Conservation (phyloP, 2,329 filamentous ascomycete genomes). For the Fusarium paranaense region DNA sequence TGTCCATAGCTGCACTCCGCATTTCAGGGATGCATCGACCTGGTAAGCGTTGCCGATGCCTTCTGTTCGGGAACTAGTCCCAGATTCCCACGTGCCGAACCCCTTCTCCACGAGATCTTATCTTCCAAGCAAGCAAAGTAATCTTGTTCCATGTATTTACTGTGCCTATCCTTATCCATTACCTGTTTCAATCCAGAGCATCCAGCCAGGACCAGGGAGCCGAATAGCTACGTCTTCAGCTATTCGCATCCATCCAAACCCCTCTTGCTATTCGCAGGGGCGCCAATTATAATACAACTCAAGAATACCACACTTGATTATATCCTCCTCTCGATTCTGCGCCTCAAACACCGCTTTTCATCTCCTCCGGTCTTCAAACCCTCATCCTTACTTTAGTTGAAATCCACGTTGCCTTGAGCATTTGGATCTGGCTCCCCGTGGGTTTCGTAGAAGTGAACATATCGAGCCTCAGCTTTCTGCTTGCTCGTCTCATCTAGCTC, state of each 20-base stretch:
- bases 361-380: neutral
- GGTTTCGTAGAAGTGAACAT: conserved; percentile 65
- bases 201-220: conserved; percentile 9
- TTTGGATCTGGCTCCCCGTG: conserved; percentile 59
- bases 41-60: conserved; percentile 6
- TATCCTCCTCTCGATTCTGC: conserved; percentile 16
- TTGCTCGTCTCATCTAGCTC: conserved; percentile 65
- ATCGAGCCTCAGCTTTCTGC: conserved; percentile 63
- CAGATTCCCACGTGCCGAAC: neutral
- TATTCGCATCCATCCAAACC: conserved; percentile 21
- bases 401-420: conserved; percentile 63
- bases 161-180: conserved; percentile 4
- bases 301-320: conserved; percentile 23
- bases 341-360: conserved; percentile 14
- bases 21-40: neutral
- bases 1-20: conserved; percentile 1
- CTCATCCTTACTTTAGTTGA: conserved; percentile 54
- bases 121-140: neutral
- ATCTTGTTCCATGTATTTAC: conserved; percentile 7
- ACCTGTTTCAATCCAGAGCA: neutral
- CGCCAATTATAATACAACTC: conserved; percentile 31
- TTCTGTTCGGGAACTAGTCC: conserved; percentile 15
- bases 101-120: neutral
- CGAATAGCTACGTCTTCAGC: neutral
- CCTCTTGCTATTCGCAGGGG: conserved; percentile 16